Percentiles rank a stretch among this genome's conserved stretches.
Evolutionary conservation across 768 basidiomycete genomes (phyloP).

Genomic region (Rubroboletus satanas): DNA sequence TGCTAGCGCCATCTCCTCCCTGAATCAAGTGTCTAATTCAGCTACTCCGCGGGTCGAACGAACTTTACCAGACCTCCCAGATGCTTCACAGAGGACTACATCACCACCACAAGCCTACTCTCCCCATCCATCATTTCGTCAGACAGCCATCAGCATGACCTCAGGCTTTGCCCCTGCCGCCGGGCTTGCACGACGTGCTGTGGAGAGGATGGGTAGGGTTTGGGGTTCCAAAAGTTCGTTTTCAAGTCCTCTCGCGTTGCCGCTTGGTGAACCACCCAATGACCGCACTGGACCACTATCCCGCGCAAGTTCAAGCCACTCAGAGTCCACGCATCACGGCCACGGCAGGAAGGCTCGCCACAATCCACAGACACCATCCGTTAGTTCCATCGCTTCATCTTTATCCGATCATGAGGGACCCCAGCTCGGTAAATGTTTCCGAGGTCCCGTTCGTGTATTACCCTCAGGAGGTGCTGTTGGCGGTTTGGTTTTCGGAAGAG

Average conservation of each 20-base stretch:
- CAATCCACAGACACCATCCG: constrained; percentile 59
- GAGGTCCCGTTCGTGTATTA: constrained; percentile 47
- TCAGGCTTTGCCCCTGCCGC: constrained; percentile 66
- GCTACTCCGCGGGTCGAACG: constrained; percentile 26
- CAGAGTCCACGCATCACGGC: constrained; percentile 23
- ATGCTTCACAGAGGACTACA: constrained; percentile 11
- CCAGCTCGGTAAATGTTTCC: constrained; percentile 49
- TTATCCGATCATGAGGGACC: constrained; percentile 50
- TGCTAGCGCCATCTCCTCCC: constrained; percentile 12
- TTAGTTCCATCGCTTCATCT: constrained; percentile 49
- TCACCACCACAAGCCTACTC: constrained; percentile 6
- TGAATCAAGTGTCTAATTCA: constrained; percentile 27
- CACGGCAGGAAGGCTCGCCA: constrained; percentile 42
- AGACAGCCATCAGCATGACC: constrained; percentile 72
- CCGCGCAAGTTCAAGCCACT: constrained; percentile 41
- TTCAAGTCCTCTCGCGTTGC: constrained; percentile 44
- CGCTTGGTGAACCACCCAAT: constrained; percentile 40
- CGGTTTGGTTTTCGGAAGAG: constrained; percentile 66
- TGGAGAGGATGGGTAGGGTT: constrained; percentile 70
- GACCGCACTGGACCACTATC: constrained; percentile 31
- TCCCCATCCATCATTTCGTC: constrained; percentile 41
- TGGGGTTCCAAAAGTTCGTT: constrained; percentile 45
- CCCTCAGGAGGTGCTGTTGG: constrained; percentile 34
- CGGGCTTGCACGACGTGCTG: constrained; percentile 71
- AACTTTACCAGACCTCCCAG: constrained; percentile 30